phyloP scores from a whole-genome alignment of 768 basidiomycete species.

The Glaciozyma martinii region DNA sequence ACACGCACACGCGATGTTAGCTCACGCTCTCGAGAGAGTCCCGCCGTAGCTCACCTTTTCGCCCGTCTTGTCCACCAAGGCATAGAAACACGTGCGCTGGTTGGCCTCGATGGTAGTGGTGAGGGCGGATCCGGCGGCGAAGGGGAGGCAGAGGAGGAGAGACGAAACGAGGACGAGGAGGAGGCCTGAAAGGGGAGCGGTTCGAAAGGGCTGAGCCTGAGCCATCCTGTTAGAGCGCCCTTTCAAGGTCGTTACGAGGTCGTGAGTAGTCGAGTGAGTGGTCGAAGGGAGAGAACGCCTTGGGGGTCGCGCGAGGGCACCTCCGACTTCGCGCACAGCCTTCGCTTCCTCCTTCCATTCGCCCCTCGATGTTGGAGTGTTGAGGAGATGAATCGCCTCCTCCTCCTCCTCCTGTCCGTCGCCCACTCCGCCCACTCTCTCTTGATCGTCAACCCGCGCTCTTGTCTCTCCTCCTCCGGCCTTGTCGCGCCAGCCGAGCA shows the following conservation, averaged over 20 bases:
- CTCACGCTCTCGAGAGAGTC: no score
- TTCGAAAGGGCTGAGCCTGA: no score
- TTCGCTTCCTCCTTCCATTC: no score
- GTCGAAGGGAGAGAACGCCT: no score
- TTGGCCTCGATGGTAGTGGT: conserved; percentile 50
- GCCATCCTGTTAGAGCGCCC: no score
- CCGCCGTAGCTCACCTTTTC: conserved; percentile 63
- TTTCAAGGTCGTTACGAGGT: no score
- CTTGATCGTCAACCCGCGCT: background rate
- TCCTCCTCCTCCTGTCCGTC: background rate
- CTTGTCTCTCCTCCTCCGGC: background rate
- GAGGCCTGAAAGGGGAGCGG: no score
- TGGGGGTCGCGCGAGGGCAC: no score
- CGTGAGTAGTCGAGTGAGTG: no score
- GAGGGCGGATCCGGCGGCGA: conserved; percentile 52
- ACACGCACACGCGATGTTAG: background rate
- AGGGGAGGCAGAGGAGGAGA: conserved; percentile 6
- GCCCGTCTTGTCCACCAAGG: conserved; percentile 89
- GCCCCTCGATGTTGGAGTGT: no score
- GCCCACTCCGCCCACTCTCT: background rate
- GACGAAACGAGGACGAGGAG: conserved; percentile 1
- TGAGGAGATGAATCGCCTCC: background rate
- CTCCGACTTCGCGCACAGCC: no score
- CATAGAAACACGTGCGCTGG: conserved; percentile 68
- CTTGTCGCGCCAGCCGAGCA: conserved; percentile 2